Evolutionary conservation across 768 basidiomycete species (phyloP), one percentile per base, ranked within the genome.

Genomic region (Leccinum boreale): DNA sequence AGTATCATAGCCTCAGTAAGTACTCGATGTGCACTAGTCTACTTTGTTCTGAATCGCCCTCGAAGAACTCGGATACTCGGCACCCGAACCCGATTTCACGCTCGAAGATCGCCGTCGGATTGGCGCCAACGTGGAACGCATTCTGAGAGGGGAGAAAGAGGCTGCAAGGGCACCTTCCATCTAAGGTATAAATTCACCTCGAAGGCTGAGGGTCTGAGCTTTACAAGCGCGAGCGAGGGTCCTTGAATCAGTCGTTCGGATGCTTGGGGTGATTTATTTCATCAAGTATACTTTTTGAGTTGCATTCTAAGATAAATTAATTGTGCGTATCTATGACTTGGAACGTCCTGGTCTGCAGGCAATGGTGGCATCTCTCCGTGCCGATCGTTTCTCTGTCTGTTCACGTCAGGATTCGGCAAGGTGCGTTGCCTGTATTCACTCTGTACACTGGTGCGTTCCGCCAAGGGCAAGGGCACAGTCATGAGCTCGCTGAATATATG

Each of bases 21-120:
- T 74, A n/a, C 24, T 26, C 24, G 2, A 19, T 5, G 4, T n/a
- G 0, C 8, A 56, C 57, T 3, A 10, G 39, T 44, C 33, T 28
- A 8, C 15, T 39, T 14, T 12, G 5, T 19, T 28, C 23, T 26
- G 48, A 58, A 26, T 45, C 14, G 33, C 8, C 48, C 4, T 29
- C 31, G 1, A 61, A 90, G 89, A 82, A 63, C 76, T 90, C 17
- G 89, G 89, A 11, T 89, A 90, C 64, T 89, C 89, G 1, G 82
- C 83, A 0, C 73, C 75, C 3, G 66, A 69, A 19, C 77, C 81
- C 0, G 64, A 75, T 6, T 75, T 84, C 47, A 79, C 82, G 6
- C 67, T 85, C 19, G 86, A 89, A 44, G 83, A 88, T 54, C 81
- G 86, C 49, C 78, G 78, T 55, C 81, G 77, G 53, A 73, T 86